phyloP scores from a whole-genome alignment of 768 basidiomycete genomes.

The Exidia glandulosa region DNA sequence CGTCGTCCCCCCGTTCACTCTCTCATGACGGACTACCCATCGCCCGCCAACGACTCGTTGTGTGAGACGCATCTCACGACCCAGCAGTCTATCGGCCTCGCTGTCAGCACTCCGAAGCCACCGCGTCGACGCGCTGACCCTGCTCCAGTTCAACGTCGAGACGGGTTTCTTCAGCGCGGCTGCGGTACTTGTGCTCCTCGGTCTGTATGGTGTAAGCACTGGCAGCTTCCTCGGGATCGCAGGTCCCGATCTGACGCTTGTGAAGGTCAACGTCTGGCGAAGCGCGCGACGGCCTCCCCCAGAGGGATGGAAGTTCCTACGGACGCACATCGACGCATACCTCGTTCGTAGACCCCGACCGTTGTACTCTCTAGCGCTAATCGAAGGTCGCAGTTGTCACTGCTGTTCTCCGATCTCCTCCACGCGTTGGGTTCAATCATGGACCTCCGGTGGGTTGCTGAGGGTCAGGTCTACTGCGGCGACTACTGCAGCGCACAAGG shows the following conservation, averaged over 20 bases:
- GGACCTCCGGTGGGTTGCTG: slow-evolving; percentile 26
- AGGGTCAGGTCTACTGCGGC: slow-evolving; percentile 24
- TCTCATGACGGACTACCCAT: not conserved
- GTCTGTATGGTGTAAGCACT: slow-evolving; percentile 19
- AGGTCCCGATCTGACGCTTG: not conserved
- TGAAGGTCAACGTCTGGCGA: slow-evolving; percentile 20
- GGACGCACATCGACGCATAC: slow-evolving; percentile 28
- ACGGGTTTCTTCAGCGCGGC: slow-evolving; percentile 24
- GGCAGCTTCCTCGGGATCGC: not conserved
- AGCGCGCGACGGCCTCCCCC: slow-evolving; percentile 12
- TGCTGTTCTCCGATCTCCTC: slow-evolving; percentile 22
- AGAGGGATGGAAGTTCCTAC: slow-evolving; percentile 18
- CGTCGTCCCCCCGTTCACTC: not conserved
- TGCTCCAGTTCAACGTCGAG: slow-evolving; percentile 22
- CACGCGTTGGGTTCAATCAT: slow-evolving; percentile 29
- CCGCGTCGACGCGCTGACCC: not conserved
- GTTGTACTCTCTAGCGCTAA: slow-evolving; percentile 2
- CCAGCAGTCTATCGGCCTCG: slow-evolving; percentile 24
- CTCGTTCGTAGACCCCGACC: slow-evolving; percentile 19
- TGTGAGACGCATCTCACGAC: not conserved
- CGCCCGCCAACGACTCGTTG: not conserved
- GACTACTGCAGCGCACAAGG: slow-evolving; percentile 29
- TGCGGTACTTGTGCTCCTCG: slow-evolving; percentile 23
- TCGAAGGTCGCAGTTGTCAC: slow-evolving; percentile 15
- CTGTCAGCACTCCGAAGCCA: slow-evolving; percentile 14